phyloP scores from a whole-genome alignment of 164 flowering plant genomes.

The Sextonia rubra region DNA sequence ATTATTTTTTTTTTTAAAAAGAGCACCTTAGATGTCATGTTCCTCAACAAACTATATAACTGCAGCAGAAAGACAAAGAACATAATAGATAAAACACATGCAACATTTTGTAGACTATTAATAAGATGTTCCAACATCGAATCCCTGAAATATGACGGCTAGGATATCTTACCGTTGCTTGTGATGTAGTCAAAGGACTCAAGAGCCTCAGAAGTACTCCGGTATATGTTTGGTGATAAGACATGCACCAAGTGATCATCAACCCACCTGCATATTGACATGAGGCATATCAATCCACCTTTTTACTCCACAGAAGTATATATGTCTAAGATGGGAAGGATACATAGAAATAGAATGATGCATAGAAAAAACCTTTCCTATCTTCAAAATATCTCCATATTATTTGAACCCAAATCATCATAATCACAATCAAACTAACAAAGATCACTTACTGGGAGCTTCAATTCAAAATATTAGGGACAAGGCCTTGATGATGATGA shows the following conservation, averaged over 20 bases:
- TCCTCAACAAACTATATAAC: too few species aligned
- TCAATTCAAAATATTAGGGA: too few species aligned
- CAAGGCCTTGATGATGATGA: too few species aligned
- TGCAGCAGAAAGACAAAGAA: too few species aligned
- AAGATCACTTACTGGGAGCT: not conserved
- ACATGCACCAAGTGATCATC: slow-evolving; percentile 83
- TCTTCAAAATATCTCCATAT: not conserved
- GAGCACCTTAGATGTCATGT: too few species aligned
- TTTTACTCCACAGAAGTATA: not conserved
- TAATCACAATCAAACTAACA: not conserved
- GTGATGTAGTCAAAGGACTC: slow-evolving; percentile 87
- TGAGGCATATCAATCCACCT: not conserved
- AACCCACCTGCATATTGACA: slow-evolving; percentile 62
- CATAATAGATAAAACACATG: too few species aligned
- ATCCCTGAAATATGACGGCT: not conserved
- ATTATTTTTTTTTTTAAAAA: too few species aligned
- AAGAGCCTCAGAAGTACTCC: slow-evolving; percentile 70
- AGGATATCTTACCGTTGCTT: slow-evolving; percentile 44
- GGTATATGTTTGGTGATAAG: slow-evolving; percentile 78
- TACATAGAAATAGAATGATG: too few species aligned
- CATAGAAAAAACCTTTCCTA: too few species aligned
- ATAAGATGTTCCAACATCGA: not conserved
- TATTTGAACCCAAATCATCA: not conserved
- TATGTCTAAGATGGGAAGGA: not conserved
- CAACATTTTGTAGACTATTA: too few species aligned